Base-by-base conservation (phyloP, 2,329 filamentous ascomycete species). In the Botryotinia narcissicola region DNA sequence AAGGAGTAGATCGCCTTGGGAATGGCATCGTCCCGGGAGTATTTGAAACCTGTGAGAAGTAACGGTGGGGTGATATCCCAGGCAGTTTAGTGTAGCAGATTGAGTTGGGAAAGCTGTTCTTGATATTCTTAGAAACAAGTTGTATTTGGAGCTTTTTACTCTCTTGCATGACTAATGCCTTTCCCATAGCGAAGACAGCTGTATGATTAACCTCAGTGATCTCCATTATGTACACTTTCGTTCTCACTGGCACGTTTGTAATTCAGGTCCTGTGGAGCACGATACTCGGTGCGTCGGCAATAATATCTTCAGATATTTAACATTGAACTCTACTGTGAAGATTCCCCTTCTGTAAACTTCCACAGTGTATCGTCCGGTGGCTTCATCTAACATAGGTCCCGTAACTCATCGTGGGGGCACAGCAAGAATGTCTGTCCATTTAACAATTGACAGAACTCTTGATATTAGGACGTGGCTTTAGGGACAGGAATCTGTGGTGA, bases 251-350 rank as follows among this genome's bases (percentile, higher is more conserved):
- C 48, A 14, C 10, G 0, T 25, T 48, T n/a, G n/a, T 6, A 5
- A 3, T 51, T 8, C 48, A 14, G 48, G 10, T 14, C 25, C 4
- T n/a, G 4, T 4, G 5, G 5, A 51, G 48, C 48, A n/a, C 5
- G 10, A n/a, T 51, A 51, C 48, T 51, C 5, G 48, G 22, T n/a
- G 48, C 25, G 4, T 51, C 6, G 25, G 48, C 25, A 51, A 6
- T 4, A 14, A 4, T 4, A 10, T 29, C 25, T 29, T 16, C 3
- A 29, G 6, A 57, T 9, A 9, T 18, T 29, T 1, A 9, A 9
- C 1, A 8, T 3, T 29, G 18, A 4, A 32, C 3, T 57, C 6
- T 7, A 9, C 14, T 2, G n/a, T 29, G 48, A 9, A 18, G 1
- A 18, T 29, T 57, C 4, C 6, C 16, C 14, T 3, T 16, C 51